Evolutionary conservation across 2,329 filamentous ascomycete species (phyloP), one percentile per base, ranked within the genome.

Genomic region (Aspergillus fijiensis): DNA sequence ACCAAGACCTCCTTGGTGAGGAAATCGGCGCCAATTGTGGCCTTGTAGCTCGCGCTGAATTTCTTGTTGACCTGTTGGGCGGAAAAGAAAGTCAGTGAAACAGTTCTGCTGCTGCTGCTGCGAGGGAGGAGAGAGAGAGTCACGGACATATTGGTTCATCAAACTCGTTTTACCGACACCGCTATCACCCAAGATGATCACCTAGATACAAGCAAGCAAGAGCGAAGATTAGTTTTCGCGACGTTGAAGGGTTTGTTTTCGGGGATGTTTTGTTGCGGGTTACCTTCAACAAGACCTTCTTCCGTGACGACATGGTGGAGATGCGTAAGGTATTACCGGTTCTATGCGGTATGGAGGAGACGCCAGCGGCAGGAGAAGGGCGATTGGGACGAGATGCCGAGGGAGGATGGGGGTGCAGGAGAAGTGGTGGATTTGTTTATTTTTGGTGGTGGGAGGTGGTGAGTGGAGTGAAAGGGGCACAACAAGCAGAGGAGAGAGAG

Each of bases 91-190:
- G 62, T 70, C 60, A 69, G 69, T 58, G 39, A 49, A 14, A 58
- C 42, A 16, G 35, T 42, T 42, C 39, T 19, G 39, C 6, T 12
- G 39, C 16, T 19, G 60, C 47, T 23, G 47, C 27, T 19, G 23
- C 19, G 51, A 47, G 49, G 52, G 35, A 33, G 56, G 50, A 52
- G 63, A 64, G 59, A 9, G 6, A 23, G 23, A 23, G 27, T 29
- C 7, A 71, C 90, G 78, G 87, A 98, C 95, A 91, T 98, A 99
- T 98, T 99, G 95, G 82, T 99, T 99, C 95, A 99, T 99, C 86
- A 99, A 88, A 80, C 92, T 97, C 63, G 95, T 99, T 86, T 99
- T 99, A 77, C 95, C 95, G 64, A 99, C 95, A 81, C 95, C 95
- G 79, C 94, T 98, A 79, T 99, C 95, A 71, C 95, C 95, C 70